phyloP scores from a whole-genome alignment of 2,329 filamentous ascomycete genomes.

The Elsinoe perseae region DNA sequence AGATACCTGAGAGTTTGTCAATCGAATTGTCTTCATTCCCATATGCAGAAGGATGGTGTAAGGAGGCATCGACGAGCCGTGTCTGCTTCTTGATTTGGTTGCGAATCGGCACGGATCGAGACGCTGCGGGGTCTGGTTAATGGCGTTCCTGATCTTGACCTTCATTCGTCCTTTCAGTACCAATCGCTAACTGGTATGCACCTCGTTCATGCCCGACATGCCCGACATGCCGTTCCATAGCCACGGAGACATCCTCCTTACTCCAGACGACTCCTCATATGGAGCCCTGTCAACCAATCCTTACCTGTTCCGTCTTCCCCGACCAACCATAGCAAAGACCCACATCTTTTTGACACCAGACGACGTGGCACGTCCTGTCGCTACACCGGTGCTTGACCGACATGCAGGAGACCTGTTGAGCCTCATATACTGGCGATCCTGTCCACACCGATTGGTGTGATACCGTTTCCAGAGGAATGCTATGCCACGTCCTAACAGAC shows the following conservation, averaged over 20 bases:
- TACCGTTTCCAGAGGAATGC: not conserved
- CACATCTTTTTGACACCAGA: not conserved
- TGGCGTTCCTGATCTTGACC: conserved; percentile 1
- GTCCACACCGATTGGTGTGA: conserved; percentile 10
- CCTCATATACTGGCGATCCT: conserved; percentile 9
- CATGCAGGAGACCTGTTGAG: conserved; percentile 13
- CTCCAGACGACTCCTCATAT: not conserved
- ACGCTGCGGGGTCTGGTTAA: conserved; percentile 3
- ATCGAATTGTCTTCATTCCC: not conserved
- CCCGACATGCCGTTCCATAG: not conserved
- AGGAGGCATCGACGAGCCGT: not conserved
- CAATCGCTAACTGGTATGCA: conserved; percentile 6
- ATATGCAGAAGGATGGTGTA: not conserved
- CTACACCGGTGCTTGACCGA: conserved; percentile 10
- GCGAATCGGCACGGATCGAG: conserved; percentile 9
- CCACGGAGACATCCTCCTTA: not conserved
- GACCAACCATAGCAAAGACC: not conserved
- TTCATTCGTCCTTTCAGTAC: not conserved
- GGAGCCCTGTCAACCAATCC: not conserved
- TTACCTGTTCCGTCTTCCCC: not conserved
- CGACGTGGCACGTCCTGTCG: conserved; percentile 5
- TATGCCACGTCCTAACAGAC: conserved; percentile 6
- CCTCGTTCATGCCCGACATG: conserved; percentile 5
- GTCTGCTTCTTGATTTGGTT: not conserved
- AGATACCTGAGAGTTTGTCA: not conserved